Evolutionary conservation across 495 filamentous ascomycete species (phyloP).

Genomic region (Xylaria cubensis): DNA sequence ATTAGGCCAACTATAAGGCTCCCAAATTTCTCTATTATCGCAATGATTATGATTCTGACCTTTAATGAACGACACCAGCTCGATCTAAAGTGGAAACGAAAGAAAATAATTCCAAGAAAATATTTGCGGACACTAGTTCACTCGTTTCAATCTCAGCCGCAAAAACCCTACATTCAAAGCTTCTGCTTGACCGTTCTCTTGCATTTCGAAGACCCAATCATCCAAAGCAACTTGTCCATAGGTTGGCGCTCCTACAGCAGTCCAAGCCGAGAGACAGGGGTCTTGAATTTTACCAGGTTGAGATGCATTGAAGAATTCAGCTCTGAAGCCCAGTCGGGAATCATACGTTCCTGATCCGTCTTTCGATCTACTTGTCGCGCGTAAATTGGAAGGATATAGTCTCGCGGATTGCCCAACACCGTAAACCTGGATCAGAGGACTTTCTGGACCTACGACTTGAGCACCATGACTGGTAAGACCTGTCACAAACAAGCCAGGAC

Average conservation of each 20-base stretch:
- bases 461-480: slow-evolving; percentile 10
- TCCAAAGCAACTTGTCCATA: slow-evolving; percentile 50
- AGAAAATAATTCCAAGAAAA: not conserved
- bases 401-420: slow-evolving; percentile 10
- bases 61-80: not conserved
- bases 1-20: not conserved
- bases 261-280: slow-evolving; percentile 35
- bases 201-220: slow-evolving; percentile 50
- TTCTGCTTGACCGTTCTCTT: slow-evolving; percentile 38
- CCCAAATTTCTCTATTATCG: not conserved
- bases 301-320: slow-evolving; percentile 14
- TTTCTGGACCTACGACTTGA: slow-evolving; percentile 19
- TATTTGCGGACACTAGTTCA: not conserved
- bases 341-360: slow-evolving; percentile 16
- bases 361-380: not conserved
- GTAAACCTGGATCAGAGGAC: not conserved
- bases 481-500: slow-evolving; percentile 5
- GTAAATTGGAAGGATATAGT: slow-evolving; percentile 19
- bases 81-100: not conserved
- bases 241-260: slow-evolving; percentile 35
- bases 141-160: slow-evolving; percentile 17
- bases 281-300: slow-evolving; percentile 24
- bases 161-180: slow-evolving; percentile 42
- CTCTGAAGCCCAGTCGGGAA: slow-evolving; percentile 23
- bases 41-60: not conserved